Evolutionary conservation across 2,329 filamentous ascomycete species (phyloP), one percentile per base, ranked within the genome.

Genomic region (Colletotrichum endophyticum): DNA sequence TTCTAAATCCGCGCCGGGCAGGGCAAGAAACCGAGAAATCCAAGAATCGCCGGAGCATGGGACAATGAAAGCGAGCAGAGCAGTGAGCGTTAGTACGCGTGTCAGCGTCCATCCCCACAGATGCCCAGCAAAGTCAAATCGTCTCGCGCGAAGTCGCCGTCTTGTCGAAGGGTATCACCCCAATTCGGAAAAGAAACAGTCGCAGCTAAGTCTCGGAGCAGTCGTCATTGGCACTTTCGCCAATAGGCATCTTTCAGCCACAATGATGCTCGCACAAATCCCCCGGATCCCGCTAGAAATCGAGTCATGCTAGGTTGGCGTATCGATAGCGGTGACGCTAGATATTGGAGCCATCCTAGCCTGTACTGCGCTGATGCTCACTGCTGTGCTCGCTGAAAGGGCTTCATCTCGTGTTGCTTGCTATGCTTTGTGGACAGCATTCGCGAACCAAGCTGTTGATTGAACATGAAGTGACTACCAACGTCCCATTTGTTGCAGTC

Each of bases 301-400:
- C 59, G 19, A 32, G 44, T 39, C 19, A 22, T 74, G 28, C 8
- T 30, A 74, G 66, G 49, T 66, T 28, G 64, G 71, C 66, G 64
- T 61, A 70, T 74, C 64, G 34, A 76, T 49, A 70, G 64, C 71
- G 64, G 59, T 66, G 27, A 66, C 74, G 74, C 70, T 22, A 22
- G 25, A 61, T 70, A 66, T 74, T 22, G 57, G 73, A 73, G 59
- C 74, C 74, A 49, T 62, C 59, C 59, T 76, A 49, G 57, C 66
- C 59, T 67, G 39, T 81, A 72, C 77, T 79, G 79, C 80, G 79
- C 80, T 83, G 79, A 76, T 87, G 87, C 87, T 88, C 88, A 89
- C 88, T 89, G 88, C 88, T 85, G 81, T 88, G 88, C 88, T 90
- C 87, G 86, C 83, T 86, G 82, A 57, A 72, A 61, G 63, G 59